phyloP scores from a whole-genome alignment of 129 eudicot genomes.

The Pulicaria dysenterica region DNA sequence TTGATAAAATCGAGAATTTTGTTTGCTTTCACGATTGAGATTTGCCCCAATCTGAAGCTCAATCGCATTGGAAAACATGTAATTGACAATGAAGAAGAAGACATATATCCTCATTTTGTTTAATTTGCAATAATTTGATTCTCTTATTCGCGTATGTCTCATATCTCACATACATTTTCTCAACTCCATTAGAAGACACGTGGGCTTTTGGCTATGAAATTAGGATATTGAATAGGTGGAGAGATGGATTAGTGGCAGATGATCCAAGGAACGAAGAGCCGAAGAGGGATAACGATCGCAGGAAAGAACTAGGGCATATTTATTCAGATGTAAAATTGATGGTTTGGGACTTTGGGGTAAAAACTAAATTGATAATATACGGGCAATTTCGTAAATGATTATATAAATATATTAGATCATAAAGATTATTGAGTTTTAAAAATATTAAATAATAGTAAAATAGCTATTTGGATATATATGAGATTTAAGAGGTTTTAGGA shows the following conservation, averaged over 20 bases:
- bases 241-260: constrained; percentile 1
- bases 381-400: no score
- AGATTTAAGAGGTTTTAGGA: no score
- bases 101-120: neutral
- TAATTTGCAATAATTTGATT: neutral
- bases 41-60: constrained; percentile 19
- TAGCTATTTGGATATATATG: no score
- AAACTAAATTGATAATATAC: no score
- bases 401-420: no score
- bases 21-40: constrained; percentile 1
- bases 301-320: no score
- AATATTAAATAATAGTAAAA: no score
- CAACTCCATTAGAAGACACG: neutral
- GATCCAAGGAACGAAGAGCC: no score
- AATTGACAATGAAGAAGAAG: neutral
- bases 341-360: no score
- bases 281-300: no score
- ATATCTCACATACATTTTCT: constrained; percentile 11
- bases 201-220: neutral
- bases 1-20: neutral
- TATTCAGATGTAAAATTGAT: no score
- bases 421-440: no score
- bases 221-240: neutral
- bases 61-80: constrained; percentile 9
- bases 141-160: neutral